Evolutionary conservation across 2,329 filamentous ascomycete genomes (phyloP), one percentile per base, ranked within the genome.

Genomic region (Colletotrichum liriopes): DNA sequence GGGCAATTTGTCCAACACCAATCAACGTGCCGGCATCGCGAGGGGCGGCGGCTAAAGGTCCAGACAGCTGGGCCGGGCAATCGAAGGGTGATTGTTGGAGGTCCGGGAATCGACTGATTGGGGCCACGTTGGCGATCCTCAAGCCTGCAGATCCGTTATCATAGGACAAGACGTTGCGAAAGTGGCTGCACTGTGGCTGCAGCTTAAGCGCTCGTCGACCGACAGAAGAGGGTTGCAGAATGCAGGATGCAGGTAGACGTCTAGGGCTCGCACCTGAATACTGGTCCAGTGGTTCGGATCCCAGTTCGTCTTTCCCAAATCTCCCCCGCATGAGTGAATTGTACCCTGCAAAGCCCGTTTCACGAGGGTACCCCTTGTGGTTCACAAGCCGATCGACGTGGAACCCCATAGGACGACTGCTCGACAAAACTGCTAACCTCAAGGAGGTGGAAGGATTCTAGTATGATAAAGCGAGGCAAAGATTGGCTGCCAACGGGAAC

Each of bases 81-180:
- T 62, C 61, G 41, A 71, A 61, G 39, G 7, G 67, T 39, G n/a
- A n/a, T 43, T 71, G 56, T 26, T 61, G 67, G 43, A 69, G 69
- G 54, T 7, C 54, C 62, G 43, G 39, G 18, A 55, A 56, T 45
- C 26, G 41, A 52, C 26, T 59, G 52, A 64, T 60, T 73, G 72
- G 72, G 69, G 69, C 72, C 72, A 73, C 72, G 72, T 73, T 56
- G 54, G 55, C 58, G 39, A 72, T 69, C 59, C 61, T 49, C 7
- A 65, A 32, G 47, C 35, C 35, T 49, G 41, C 26, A 41, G 52
- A 71, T 58, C 23, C 18, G 35, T 26, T 7, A 41, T 43, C 45
- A 51, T 32, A 58, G 61, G 47, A 43, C 51, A 26, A 9, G 37
- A 51, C 2, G n/a, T 32, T 47, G 64, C 35, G 26, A 45, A 35